Conservation (phyloP, 139 green algal genomes). For the Marvania coccoides region DNA sequence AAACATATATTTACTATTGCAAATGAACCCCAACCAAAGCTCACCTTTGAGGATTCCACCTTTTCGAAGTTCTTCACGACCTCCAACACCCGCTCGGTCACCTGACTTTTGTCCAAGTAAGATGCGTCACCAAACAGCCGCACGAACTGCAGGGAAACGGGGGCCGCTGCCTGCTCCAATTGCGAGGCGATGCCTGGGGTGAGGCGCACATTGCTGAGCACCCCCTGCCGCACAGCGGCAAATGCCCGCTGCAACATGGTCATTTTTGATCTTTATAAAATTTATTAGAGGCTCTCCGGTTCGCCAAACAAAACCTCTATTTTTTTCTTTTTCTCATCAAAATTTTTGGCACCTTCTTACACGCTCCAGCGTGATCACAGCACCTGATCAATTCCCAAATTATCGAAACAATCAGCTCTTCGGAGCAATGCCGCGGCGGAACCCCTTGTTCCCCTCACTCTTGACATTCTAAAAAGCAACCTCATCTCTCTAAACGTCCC, state of each 20-base stretch:
- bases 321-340: background rate
- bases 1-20: too few relatives aligned
- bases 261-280: background rate
- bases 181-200: background rate
- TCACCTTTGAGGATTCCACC: slow-evolving; percentile 88
- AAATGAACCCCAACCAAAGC: too few relatives aligned
- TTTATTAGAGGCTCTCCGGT: too few relatives aligned
- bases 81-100: slow-evolving; percentile 84
- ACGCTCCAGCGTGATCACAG: too few relatives aligned
- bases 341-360: too few relatives aligned
- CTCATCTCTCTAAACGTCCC: too few relatives aligned
- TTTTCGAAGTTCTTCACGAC: slow-evolving; percentile 99
- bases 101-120: slow-evolving; percentile 88
- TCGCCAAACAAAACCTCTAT: background rate
- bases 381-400: too few relatives aligned
- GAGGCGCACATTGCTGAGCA: slow-evolving; percentile 19
- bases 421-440: too few relatives aligned
- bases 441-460: too few relatives aligned
- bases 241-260: slow-evolving; percentile 5
- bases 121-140: slow-evolving; percentile 38
- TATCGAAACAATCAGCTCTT: too few relatives aligned
- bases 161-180: slow-evolving; percentile 8
- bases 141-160: slow-evolving; percentile 6
- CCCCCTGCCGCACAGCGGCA: background rate
- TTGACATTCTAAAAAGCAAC: too few relatives aligned